phyloP scores from a whole-genome alignment of 139 green algal species.

The Zygnema cylindricum region DNA sequence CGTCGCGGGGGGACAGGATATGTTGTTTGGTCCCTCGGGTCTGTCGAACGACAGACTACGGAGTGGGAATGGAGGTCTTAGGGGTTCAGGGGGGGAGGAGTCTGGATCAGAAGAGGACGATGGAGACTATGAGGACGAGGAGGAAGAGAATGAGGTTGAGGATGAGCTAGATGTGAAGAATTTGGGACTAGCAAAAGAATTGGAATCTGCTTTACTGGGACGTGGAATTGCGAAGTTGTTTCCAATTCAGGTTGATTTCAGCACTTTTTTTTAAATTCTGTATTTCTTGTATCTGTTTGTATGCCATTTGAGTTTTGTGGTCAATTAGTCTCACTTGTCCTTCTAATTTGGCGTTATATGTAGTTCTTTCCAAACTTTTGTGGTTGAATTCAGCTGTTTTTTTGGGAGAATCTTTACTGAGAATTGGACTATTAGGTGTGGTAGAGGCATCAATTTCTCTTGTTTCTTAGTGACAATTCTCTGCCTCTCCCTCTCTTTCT shows the following conservation, averaged over 20 bases:
- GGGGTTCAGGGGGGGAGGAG: not conserved
- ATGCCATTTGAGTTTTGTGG: not conserved
- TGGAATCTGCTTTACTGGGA: slow-evolving; percentile 37
- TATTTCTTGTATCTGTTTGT: not conserved
- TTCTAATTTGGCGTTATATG: no score
- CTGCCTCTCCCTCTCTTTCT: no score
- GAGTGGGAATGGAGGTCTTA: not conserved
- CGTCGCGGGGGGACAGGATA: not conserved
- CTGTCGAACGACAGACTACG: not conserved
- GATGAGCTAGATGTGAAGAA: slow-evolving; percentile 44
- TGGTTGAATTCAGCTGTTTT: no score
- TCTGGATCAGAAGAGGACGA: no score
- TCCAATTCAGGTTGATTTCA: slow-evolving; percentile 54
- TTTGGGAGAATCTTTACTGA: no score
- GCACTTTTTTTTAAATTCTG: not conserved
- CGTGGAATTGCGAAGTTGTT: slow-evolving; percentile 49
- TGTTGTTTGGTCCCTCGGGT: not conserved
- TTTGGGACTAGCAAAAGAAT: slow-evolving; percentile 30
- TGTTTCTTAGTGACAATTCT: no score
- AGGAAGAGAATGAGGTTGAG: slow-evolving; percentile 3
- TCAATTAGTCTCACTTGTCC: not conserved
- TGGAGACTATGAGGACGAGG: slow-evolving; percentile 15
- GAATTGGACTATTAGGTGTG: no score
- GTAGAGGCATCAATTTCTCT: no score
- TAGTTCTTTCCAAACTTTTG: no score